Conservation (phyloP, 2,329 filamentous ascomycete species). For the Clarireedia hainanense region DNA sequence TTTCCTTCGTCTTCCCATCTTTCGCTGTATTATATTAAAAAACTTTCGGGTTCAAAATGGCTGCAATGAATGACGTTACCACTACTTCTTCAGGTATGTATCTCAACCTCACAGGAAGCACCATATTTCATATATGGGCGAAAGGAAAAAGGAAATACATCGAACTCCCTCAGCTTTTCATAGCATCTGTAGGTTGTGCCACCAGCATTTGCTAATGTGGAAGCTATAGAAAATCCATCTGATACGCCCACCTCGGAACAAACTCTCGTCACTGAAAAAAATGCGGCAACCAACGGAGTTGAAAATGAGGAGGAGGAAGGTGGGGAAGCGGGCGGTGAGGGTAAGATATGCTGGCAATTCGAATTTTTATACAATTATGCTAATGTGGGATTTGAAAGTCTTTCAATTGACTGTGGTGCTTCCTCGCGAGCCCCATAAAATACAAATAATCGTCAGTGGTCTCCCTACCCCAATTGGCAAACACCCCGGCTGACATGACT, state of each 20-base stretch:
- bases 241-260: slow-evolving; percentile 11
- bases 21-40: slow-evolving; percentile 1
- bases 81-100: slow-evolving; percentile 22
- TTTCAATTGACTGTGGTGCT: slow-evolving; percentile 67
- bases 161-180: background rate
- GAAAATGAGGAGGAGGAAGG: slow-evolving; percentile 21
- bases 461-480: background rate
- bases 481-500: slow-evolving; percentile 22
- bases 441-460: slow-evolving; percentile 71
- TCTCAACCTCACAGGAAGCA: too few relatives aligned
- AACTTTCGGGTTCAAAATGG: slow-evolving; percentile 18
- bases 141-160: background rate
- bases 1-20: background rate
- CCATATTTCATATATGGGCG: too few relatives aligned
- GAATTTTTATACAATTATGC: slow-evolving; percentile 4
- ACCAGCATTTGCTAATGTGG: background rate
- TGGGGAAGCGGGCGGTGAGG: slow-evolving; percentile 24
- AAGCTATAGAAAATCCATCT: background rate
- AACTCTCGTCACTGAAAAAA: slow-evolving; percentile 5
- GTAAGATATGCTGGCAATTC: slow-evolving; percentile 17
- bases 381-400: slow-evolving; percentile 31
- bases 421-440: slow-evolving; percentile 69
- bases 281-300: slow-evolving; percentile 15
- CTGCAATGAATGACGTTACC: slow-evolving; percentile 24
- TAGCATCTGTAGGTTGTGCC: background rate